Percentiles rank a stretch among this genome's conserved stretches.
Evolutionary conservation across 805 yeast species (phyloP).

Genomic region (Suhomyces sp.): DNA sequence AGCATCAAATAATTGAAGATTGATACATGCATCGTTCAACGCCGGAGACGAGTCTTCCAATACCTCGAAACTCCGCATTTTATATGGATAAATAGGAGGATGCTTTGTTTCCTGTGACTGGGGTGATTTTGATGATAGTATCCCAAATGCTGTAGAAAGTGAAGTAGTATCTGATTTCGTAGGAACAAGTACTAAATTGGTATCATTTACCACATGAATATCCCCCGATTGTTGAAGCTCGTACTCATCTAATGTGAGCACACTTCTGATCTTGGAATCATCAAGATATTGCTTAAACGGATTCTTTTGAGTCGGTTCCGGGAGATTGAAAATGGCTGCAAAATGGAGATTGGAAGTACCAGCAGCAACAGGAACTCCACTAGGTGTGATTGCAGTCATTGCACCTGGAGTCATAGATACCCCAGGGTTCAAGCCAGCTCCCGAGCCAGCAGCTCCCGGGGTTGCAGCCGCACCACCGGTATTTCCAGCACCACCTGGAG

Average conservation of each 20-base stretch:
- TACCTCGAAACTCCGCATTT: constrained; percentile 36
- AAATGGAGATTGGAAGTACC: constrained; percentile 4
- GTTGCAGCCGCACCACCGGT: not conserved
- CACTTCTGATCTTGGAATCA: constrained; percentile 16
- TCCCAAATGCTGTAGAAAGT: constrained; percentile 4
- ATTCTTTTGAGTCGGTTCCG: constrained; percentile 27
- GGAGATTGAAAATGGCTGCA: constrained; percentile 25
- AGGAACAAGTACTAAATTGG: constrained; percentile 22
- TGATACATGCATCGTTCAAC: constrained; percentile 34
- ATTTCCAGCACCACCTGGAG: constrained; percentile 2
- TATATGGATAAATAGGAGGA: constrained; percentile 18
- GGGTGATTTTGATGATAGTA: not conserved
- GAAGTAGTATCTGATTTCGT: constrained; percentile 1
- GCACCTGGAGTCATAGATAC: not conserved
- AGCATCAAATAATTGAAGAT: constrained; percentile 41
- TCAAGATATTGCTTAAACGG: constrained; percentile 18
- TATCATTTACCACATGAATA: constrained; percentile 28
- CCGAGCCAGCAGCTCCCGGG: not conserved
- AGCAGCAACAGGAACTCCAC: not conserved
- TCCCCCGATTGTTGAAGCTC: constrained; percentile 36
- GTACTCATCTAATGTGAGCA: constrained; percentile 29
- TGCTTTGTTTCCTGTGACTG: no score
- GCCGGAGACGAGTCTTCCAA: constrained; percentile 33
- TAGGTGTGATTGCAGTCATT: not conserved
- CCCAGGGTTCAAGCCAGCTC: not conserved